phyloP scores from a whole-genome alignment of 768 basidiomycete species.

The Tremella yokohamensis region DNA sequence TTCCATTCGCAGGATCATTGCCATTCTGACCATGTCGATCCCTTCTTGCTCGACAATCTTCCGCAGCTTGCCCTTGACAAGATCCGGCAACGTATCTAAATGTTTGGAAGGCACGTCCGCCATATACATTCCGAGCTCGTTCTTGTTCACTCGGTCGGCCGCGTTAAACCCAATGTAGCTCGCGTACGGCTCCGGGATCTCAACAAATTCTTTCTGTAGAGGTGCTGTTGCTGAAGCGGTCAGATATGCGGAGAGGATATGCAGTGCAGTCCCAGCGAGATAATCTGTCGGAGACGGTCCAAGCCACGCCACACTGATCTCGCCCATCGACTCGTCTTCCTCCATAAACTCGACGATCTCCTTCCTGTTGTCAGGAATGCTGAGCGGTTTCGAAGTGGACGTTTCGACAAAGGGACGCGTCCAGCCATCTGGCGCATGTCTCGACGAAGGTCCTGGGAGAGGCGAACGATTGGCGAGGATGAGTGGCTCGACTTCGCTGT shows the following conservation, averaged over 20 bases:
- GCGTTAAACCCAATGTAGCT: constrained; percentile 75
- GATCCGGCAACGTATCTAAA: constrained; percentile 67
- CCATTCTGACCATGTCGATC: constrained; percentile 86
- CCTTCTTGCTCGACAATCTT: constrained; percentile 65
- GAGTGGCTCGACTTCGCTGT: constrained; percentile 75
- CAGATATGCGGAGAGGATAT: constrained; percentile 79
- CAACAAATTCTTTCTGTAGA: constrained; percentile 76
- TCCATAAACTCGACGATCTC: constrained; percentile 88
- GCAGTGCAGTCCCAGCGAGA: constrained; percentile 62
- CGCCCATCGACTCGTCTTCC: constrained; percentile 84
- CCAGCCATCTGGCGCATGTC: constrained; percentile 68
- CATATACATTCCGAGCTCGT: constrained; percentile 71
- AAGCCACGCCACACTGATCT: constrained; percentile 70
- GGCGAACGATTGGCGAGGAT: constrained; percentile 63
- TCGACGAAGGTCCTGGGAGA: constrained; percentile 44
- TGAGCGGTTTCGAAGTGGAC: constrained; percentile 57
- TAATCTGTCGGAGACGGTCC: constrained; percentile 58
- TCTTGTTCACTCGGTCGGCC: constrained; percentile 66
- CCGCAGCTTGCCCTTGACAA: constrained; percentile 65
- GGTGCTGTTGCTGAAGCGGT: constrained; percentile 61
- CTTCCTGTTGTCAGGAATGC: constrained; percentile 54
- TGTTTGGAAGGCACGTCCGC: constrained; percentile 79
- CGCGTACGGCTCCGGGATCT: constrained; percentile 82
- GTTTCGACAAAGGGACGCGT: constrained; percentile 93
- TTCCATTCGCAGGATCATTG: constrained; percentile 77